These are phyloP conservation scores for Daldinia caldariorum DNA, from an alignment of 495 filamentous ascomycete species.

Conservation along the genomic window DNA sequence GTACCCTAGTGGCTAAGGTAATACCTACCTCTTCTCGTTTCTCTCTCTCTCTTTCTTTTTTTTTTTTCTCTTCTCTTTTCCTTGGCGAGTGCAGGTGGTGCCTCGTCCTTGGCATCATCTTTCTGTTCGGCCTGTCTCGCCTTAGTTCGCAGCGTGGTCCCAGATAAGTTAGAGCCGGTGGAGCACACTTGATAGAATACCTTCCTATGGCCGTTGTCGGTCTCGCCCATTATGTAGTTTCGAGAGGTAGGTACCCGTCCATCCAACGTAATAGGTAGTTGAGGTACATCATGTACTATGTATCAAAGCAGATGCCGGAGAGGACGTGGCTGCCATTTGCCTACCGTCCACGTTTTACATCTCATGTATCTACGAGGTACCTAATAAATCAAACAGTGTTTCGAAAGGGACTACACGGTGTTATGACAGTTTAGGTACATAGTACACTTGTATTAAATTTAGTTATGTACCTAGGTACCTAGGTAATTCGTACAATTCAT, in stretches of 20 bases:
- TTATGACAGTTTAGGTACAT: background rate
- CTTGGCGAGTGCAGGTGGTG: constrained; percentile 10
- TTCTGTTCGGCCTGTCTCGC: constrained; percentile 36
- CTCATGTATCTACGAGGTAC: background rate
- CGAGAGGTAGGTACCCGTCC: constrained; percentile 40
- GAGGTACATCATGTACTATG: background rate
- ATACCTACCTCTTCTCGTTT: too few species aligned
- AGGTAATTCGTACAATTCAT: background rate
- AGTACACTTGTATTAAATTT: too few species aligned
- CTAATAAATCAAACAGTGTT: background rate
- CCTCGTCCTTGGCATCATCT: constrained; percentile 28
- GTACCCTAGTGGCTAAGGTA: background rate
- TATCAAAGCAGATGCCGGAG: constrained; percentile 2
- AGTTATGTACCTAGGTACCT: too few species aligned
- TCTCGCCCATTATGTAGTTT: constrained; percentile 17
- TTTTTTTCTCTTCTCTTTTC: background rate
- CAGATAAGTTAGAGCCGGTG: constrained; percentile 34
- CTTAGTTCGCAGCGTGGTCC: constrained; percentile 43
- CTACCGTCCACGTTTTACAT: background rate
- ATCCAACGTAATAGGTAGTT: constrained; percentile 12
- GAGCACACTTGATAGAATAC: constrained; percentile 14
- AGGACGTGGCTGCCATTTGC: background rate
- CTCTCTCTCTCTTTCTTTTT: too few species aligned
- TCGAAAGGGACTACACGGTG: background rate
- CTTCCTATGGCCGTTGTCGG: constrained; percentile 27